Evolutionary conservation across 352 stramenopile species (phyloP).

Genomic region (Thalassiosira exigua): DNA sequence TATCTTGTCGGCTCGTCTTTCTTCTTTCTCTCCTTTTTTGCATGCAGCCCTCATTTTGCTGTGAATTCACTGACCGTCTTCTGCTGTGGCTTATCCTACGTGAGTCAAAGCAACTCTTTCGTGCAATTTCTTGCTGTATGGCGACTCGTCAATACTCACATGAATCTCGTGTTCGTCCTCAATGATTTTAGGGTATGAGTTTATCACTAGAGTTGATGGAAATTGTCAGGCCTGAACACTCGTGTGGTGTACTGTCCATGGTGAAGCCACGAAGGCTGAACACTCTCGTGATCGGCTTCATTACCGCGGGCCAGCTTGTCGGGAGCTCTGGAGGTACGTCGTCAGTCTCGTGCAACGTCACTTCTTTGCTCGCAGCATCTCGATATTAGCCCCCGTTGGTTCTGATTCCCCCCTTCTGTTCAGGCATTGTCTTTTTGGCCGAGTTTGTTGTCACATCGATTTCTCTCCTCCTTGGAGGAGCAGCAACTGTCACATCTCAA

Average conservation of each 20-base stretch:
- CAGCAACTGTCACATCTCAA: slow-evolving; percentile 61
- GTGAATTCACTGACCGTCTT: slow-evolving; percentile 71
- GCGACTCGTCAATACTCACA: background rate
- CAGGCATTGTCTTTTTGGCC: slow-evolving; percentile 70
- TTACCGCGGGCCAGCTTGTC: slow-evolving; percentile 66
- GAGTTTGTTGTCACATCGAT: slow-evolving; percentile 73
- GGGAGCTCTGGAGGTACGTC: slow-evolving; percentile 65
- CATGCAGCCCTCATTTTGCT: slow-evolving; percentile 65
- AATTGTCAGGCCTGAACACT: slow-evolving; percentile 26
- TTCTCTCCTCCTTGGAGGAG: slow-evolving; percentile 64
- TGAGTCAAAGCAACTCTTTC: too few relatives aligned
- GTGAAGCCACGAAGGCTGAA: slow-evolving; percentile 54
- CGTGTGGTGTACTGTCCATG: slow-evolving; percentile 39
- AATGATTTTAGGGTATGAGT: slow-evolving; percentile 50
- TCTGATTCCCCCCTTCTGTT: too few relatives aligned
- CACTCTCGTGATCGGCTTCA: slow-evolving; percentile 56
- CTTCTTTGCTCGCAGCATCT: too few relatives aligned
- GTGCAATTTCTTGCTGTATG: background rate
- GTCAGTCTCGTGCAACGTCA: too few relatives aligned
- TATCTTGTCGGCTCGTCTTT: slow-evolving; percentile 24
- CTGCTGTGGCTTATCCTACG: slow-evolving; percentile 54
- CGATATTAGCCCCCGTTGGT: too few relatives aligned
- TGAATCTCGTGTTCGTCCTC: background rate
- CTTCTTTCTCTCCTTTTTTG: slow-evolving; percentile 56
- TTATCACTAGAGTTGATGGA: slow-evolving; percentile 73